Conservation (phyloP, 177 flowering plant genomes). For the Vitis hybrid region DNA sequence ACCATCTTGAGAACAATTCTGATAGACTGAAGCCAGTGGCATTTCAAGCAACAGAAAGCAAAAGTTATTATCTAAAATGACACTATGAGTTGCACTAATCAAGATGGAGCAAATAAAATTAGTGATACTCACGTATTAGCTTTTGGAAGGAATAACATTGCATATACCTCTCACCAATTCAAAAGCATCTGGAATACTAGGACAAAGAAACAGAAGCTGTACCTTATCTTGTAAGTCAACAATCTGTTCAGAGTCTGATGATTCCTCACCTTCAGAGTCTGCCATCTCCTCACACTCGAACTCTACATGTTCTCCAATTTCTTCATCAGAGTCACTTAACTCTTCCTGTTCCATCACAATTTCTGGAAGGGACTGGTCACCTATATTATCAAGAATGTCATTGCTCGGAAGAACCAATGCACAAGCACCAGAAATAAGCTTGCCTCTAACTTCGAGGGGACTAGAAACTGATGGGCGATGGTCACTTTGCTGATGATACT, state of each 20-base stretch:
- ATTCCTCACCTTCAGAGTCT: slow-evolving; percentile 88
- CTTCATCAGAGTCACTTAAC: slow-evolving; percentile 96
- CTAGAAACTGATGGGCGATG: not conserved
- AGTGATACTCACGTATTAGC: too few species aligned
- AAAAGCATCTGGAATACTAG: not conserved
- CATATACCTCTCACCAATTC: not conserved
- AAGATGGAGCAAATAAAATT: too few species aligned
- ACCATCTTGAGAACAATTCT: too few species aligned
- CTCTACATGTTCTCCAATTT: slow-evolving; percentile 76
- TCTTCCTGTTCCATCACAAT: slow-evolving; percentile 99
- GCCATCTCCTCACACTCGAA: slow-evolving; percentile 97
- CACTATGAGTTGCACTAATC: too few species aligned
- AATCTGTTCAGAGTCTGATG: slow-evolving; percentile 43
- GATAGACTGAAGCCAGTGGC: too few species aligned
- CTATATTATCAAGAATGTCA: slow-evolving; percentile 26
- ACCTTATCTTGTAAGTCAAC: slow-evolving; percentile 50
- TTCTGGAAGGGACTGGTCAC: slow-evolving; percentile 59
- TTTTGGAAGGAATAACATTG: not conserved
- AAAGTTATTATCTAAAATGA: too few species aligned
- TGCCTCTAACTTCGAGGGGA: slow-evolving; percentile 1
- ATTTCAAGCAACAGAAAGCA: too few species aligned
- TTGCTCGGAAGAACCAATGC: slow-evolving; percentile 16
- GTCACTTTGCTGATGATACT: slow-evolving; percentile 1
- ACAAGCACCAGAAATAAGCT: slow-evolving; percentile 19
- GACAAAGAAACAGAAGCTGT: slow-evolving; percentile 7